Conservation (phyloP, 495 filamentous ascomycete genomes). For the Oleoguttula mirabilis region DNA sequence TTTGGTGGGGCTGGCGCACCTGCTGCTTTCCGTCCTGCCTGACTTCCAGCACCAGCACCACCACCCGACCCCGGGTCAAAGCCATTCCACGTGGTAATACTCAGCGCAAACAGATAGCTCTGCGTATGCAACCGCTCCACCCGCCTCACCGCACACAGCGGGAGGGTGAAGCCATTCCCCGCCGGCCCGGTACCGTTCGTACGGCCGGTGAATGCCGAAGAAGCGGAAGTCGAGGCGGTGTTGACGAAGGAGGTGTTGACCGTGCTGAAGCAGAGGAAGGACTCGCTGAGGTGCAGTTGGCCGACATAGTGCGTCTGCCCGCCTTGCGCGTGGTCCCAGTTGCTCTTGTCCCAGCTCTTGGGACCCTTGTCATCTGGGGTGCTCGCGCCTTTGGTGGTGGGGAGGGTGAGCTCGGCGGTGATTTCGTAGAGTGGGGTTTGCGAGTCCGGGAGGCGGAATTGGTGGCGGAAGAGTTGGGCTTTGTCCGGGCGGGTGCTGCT, state of each 20-base stretch:
- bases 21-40: too few relatives aligned
- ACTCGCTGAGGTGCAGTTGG: slow-evolving; percentile 83
- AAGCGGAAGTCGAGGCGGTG: slow-evolving; percentile 60
- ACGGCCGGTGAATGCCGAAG: slow-evolving; percentile 71
- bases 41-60: too few relatives aligned
- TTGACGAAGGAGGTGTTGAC: slow-evolving; percentile 77
- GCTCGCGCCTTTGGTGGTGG: slow-evolving; percentile 35
- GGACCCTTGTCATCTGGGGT: slow-evolving; percentile 16
- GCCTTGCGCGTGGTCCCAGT: slow-evolving; percentile 14
- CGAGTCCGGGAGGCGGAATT: slow-evolving; percentile 86
- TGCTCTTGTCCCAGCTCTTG: slow-evolving; percentile 42
- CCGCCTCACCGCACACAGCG: slow-evolving; percentile 76
- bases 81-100: slow-evolving; percentile 86
- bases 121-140: slow-evolving; percentile 88
- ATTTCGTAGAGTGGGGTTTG: slow-evolving; percentile 92
- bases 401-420: slow-evolving; percentile 82
- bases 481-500: slow-evolving; percentile 58
- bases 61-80: slow-evolving; percentile 39
- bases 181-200: slow-evolving; percentile 86
- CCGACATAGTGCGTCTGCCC: slow-evolving; percentile 89
- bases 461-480: slow-evolving; percentile 81
- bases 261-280: slow-evolving; percentile 90
- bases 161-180: slow-evolving; percentile 93
- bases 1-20: slow-evolving; percentile 49
- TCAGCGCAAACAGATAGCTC: slow-evolving; percentile 80